Conservation (phyloP, 192 early-diverging fungal genomes). For the Lobosporangium transversale region DNA sequence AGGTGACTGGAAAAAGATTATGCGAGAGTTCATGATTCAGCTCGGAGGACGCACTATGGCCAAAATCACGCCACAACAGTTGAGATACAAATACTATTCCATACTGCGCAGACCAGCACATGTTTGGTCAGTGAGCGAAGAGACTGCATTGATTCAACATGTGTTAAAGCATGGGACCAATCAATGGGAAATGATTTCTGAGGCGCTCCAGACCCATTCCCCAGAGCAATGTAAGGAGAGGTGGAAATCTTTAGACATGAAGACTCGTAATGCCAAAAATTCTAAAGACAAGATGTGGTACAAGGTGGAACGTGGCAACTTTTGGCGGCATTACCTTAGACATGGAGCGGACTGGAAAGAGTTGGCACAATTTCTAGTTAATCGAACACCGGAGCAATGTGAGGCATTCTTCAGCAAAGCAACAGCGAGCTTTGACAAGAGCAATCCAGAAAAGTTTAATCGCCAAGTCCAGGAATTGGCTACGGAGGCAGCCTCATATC, state of each 20-base stretch:
- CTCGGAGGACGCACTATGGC: slow-evolving; percentile 46
- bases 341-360: slow-evolving; percentile 16
- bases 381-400: slow-evolving; percentile 4
- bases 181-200: slow-evolving; percentile 23
- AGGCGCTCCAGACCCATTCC: slow-evolving; percentile 20
- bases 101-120: slow-evolving; percentile 12
- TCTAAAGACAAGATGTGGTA: slow-evolving; percentile 36
- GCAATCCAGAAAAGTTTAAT: slow-evolving; percentile 3
- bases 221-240: slow-evolving; percentile 31
- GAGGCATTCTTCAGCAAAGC: slow-evolving; percentile 17
- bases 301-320: slow-evolving; percentile 28
- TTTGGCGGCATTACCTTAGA: slow-evolving; percentile 37
- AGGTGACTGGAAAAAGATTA: slow-evolving; percentile 33
- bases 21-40: slow-evolving; percentile 39
- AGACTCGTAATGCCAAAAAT: slow-evolving; percentile 5
- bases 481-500: neutral
- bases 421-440: slow-evolving; percentile 1
- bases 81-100: slow-evolving; percentile 27
- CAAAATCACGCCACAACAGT: slow-evolving; percentile 38
- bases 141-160: slow-evolving; percentile 42
- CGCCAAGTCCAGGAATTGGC: slow-evolving; percentile 7
- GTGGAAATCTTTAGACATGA: slow-evolving; percentile 37
- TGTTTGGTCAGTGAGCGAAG: slow-evolving; percentile 26
- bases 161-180: slow-evolving; percentile 35
- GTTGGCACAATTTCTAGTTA: slow-evolving; percentile 11